A percentile compares a stretch with the other conserved stretches of the same genome.
These are phyloP conservation scores for Podospora conica DNA, from an alignment of 495 filamentous ascomycete genomes.

Conservation along the genomic window DNA sequence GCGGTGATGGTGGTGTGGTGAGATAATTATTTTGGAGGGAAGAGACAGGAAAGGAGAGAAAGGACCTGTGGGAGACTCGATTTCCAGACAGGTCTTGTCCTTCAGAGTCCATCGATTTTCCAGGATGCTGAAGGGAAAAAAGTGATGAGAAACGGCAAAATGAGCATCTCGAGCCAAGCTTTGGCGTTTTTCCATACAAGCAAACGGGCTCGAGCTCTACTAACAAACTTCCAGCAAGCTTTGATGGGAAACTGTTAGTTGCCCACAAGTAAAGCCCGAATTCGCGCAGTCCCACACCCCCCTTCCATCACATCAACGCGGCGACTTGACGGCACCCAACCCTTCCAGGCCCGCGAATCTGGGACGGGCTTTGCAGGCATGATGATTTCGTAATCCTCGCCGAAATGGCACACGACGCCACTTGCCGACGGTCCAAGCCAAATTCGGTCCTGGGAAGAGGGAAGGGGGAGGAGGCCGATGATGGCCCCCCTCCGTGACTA, in stretches of 20 bases:
- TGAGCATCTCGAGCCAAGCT: neutral
- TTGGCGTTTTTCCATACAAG: neutral
- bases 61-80: neutral
- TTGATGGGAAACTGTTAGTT: neutral
- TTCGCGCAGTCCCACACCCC: neutral
- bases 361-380: conserved; percentile 1
- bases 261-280: neutral
- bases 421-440: neutral
- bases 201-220: neutral
- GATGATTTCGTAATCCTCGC: conserved; percentile 9
- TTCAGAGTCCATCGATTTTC: neutral
- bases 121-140: neutral
- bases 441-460: no score
- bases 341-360: conserved; percentile 11
- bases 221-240: neutral
- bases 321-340: neutral
- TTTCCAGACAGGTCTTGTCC: neutral
- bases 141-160: neutral
- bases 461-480: no score
- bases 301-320: neutral
- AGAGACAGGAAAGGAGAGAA: neutral
- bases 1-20: neutral
- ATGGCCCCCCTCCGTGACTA: no score
- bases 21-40: neutral
- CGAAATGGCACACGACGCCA: conserved; percentile 12